Base-by-base conservation (phyloP, 2,329 filamentous ascomycete genomes). In the Colletotrichum nymphaeae region DNA sequence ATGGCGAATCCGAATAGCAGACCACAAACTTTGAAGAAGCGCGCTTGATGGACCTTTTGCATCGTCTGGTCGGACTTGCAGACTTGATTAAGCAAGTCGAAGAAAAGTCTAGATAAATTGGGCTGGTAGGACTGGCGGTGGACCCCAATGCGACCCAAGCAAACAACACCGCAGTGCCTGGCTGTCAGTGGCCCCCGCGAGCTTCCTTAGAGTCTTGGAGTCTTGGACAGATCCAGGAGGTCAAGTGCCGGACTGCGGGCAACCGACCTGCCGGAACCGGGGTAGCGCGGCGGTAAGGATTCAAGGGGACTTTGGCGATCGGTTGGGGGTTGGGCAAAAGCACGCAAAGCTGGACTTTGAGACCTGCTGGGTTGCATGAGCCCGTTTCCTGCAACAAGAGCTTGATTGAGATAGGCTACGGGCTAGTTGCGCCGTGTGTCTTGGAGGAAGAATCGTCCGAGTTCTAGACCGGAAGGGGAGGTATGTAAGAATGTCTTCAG, bases 181-280 rank as follows among this genome's bases (percentile, higher is more conserved):
- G 8, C 14, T 28, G n/a, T 14, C 35, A 19, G 30, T 14, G 42
- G 1, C 59, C 65, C 9, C 32, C 65, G 55, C 59, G 66, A 60
- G 42, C 14, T 55, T 60, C n/a, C n/a, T 57, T 14, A 12, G 56
- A 46, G 60, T 24, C 60, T 57, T 35, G 16, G 49, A 49, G 60
- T 35, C 60, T 63, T 52, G 42, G 28, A 59, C 65, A 64, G 66
- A 70, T 70, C 66, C 28, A 30, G 70, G 55, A 73, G 70, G 70
- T 73, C 66, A 69, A 73, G 46, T 73, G 60, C 70, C 70, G 70
- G 59, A 64, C 59, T 59, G 58, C 65, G 35, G 65, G 53, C 69
- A 63, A 58, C 37, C 66, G 69, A 72, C 69, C 65, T 73, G 70
- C 70, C 59, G 59, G 35, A 69, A 69, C 69, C 55, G 70, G 70